Conservation (phyloP, 1,284 basidiomycete genomes). For the Ceratobasidium papillatum region DNA sequence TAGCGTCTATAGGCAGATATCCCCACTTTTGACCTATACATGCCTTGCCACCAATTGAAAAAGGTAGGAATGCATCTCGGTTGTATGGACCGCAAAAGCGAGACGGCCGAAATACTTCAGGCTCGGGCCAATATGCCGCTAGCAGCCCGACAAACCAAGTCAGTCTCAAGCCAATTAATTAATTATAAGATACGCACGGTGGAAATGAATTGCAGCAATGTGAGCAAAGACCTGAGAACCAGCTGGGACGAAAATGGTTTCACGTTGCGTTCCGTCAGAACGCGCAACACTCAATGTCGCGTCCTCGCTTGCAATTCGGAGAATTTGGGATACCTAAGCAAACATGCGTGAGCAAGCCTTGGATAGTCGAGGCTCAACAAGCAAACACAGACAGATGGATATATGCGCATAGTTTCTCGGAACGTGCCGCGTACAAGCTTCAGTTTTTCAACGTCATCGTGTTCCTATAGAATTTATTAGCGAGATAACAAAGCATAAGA, state of each 20-base stretch:
- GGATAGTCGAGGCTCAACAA: neutral
- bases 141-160: neutral
- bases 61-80: constrained; percentile 37
- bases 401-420: constrained; percentile 36
- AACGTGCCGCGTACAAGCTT: constrained; percentile 13
- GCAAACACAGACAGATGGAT: constrained; percentile 9
- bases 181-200: neutral
- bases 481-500: too few species aligned
- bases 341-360: neutral
- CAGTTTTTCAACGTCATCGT: constrained; percentile 14
- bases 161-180: too few species aligned
- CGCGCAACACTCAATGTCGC: neutral
- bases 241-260: constrained; percentile 2
- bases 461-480: constrained; percentile 1
- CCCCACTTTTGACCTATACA: constrained; percentile 38
- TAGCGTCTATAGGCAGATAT: neutral
- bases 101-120: constrained; percentile 35
- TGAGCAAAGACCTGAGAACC: neutral
- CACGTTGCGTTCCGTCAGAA: neutral
- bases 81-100: constrained; percentile 32
- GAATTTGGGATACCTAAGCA: neutral
- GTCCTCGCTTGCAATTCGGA: neutral
- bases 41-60: constrained; percentile 28
- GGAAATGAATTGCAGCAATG: constrained; percentile 1
- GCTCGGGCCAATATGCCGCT: constrained; percentile 40